Evolutionary conservation across 306 rosid genomes (phyloP), one percentile per base, ranked within the genome.

Genomic region (Spatholobus suberectus): DNA sequence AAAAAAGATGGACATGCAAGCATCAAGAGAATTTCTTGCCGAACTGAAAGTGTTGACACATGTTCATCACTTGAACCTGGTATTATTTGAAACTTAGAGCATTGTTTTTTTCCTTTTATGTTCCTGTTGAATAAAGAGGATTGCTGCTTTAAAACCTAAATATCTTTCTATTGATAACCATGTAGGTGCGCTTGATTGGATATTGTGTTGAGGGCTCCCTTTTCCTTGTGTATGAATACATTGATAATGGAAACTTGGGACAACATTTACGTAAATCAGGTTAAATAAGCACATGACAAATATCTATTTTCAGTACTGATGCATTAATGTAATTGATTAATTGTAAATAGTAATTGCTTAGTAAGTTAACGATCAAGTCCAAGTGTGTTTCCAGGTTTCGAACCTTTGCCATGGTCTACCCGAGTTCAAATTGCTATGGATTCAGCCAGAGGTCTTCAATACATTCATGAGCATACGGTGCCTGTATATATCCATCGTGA

Each of bases 41-140:
- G 98, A 95, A 77, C 69, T 95, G 80, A 90, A 90, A 35, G 98
- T 95, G 66, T 85, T 95, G 83, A 92, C 96, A 6, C 90, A 79
- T 29, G 98, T 95, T 73, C 98, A 93, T 87, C 98, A 95, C 90
- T 84, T 93, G 86, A 95, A 95, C 87, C 84, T 95, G 98, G 98
- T 94, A 91, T 70, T 26, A 43, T 81, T 55, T 74, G 26, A 12
- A 79, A 55, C 55, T 24, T 52, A 5, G 14, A 57, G 63, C 77
- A 27, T 37, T 9, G 2, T 23, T 12, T 74, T 58, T 74, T 23
- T 51, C 40, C 44, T 76, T 34, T 3, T 9, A 15, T 27, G 55
- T 24, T 70, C 21, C n/a, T 6, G 20, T 54, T 20, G 35, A 34
- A 65, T 24, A 46, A 40, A 44, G 21, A 57, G n/a, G 38, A 57